Base-by-base conservation (phyloP, 345 rosid species). In the Toxicodendron radicans region DNA sequence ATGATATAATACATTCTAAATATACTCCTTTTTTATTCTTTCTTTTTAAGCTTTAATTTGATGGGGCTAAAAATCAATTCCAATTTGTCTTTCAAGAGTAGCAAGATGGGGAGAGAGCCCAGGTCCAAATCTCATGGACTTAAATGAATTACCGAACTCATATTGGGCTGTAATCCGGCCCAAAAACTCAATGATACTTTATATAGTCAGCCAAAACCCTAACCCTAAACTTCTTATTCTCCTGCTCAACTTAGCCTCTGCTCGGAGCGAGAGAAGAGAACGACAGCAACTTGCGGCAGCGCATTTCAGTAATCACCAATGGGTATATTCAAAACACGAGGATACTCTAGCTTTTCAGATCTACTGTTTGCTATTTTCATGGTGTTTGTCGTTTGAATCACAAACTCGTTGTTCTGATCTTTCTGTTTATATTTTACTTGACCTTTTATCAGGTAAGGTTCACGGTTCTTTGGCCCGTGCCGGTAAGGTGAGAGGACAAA, bases 381-480 rank as follows among this genome's bases (percentile, higher is more conserved):
- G 13, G 46, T 21, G 43, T 45, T 49, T n/a, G 30, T 30, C 60
- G 33, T 23, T 2, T 16, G 1, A 0, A 20, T 41, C 52, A 8
- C 41, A 14, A 8, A 27, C 16, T 17, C 52, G 5, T 20, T 1
- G 24, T 5, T 32, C 54, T 18, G 12, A 52, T 59, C n/a, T 61
- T 70, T 75, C 70, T 52, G 10, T 35, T 16, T 56, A 43, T 56
- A 12, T 9, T 27, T 0, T 59, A 20, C n/a, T n/a, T n/a, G n/a
- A n/a, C n/a, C n/a, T n/a, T n/a, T n/a, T n/a, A n/a, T n/a, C n/a
- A n/a, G 97, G 97, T 6, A 91, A 91, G 72, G 97, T 91, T 20
- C 97, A 91, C 79, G 94, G 97, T 60, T 90, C 94, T 3, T 72
- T 91, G 78, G 97, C 97, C 73, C 97, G 97, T 76, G 97, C 92